Evolutionary conservation across 2,329 filamentous ascomycete species (phyloP), one percentile per base, ranked within the genome.

Genomic region (Zymoseptoria crescenta): DNA sequence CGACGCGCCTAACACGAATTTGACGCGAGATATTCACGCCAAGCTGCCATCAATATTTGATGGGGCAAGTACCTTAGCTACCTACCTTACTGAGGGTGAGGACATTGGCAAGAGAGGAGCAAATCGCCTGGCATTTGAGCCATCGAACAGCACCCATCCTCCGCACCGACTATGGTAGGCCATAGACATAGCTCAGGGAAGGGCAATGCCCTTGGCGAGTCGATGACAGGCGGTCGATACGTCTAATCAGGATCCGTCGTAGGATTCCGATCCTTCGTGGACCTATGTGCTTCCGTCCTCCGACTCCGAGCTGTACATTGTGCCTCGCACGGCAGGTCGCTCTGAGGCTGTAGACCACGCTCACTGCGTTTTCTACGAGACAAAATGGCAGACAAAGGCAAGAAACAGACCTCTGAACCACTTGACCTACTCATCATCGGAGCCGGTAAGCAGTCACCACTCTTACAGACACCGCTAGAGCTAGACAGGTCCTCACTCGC

Each of bases 391-490:
- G 16, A 41, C 10, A 4, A 41, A 16, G 13, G 35, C 35, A 41
- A 41, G 35, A 41, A 4, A 16, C 13, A 16, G 35, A 41, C 9
- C 35, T 41, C 24, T 13, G 51, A 52, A 52, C 19, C 51, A 6
- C 24, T 24, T 8, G 51, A 52, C 21, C 51, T 52, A 19, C 51
- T 52, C 6, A 52, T 52, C 51, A 61, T 29, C 61, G 61, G 9
- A 41, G 35, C 35, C 35, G 35, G 35, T 41, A 41, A 41, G 10
- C 5, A 4, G 35, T 41, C 9, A 5, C 9, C 9, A 2, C 10
- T 16, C 9, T 41, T 10, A 41, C 9, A 10, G 35, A 41, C 35
- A 41, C 9, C 35, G 10, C 6, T 16, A 41, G 8, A 41, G 35
- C 10, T 41, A 16, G 16, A 9, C 9, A 41, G 10, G 35, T 16